A percentile compares a stretch with the other conserved stretches of the same genome.
phyloP scores from a whole-genome alignment of 441 rosid species.

The Biscutella laevigata region DNA sequence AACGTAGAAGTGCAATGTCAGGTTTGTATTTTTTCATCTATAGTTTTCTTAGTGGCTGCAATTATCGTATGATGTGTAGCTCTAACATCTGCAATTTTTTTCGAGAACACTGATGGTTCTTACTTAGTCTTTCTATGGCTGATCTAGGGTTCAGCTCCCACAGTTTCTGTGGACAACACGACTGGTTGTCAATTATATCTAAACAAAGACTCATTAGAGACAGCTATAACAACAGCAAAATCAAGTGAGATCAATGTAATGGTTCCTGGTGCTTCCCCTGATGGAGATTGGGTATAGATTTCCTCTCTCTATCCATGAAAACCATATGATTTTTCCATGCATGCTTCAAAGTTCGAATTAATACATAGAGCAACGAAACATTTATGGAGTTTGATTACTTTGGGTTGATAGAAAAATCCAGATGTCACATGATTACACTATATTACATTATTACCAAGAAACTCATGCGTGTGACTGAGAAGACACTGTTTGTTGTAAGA shows the following conservation, averaged over 20 bases:
- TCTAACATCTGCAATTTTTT: not conserved
- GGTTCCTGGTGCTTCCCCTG: conserved; percentile 76
- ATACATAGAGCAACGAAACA: too few relatives aligned
- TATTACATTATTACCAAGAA: too few relatives aligned
- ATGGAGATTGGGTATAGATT: conserved; percentile 81
- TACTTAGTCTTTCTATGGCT: conserved; percentile 17
- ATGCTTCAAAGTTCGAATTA: too few relatives aligned
- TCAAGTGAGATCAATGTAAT: conserved; percentile 86
- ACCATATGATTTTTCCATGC: not conserved
- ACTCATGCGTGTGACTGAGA: too few relatives aligned
- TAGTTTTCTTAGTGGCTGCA: not conserved
- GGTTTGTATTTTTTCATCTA: conserved; percentile 35
- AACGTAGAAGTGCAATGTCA: conserved; percentile 94
- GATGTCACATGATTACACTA: too few relatives aligned
- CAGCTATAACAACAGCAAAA: conserved; percentile 89
- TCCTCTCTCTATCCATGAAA: conserved; percentile 1
- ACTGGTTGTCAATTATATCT: conserved; percentile 81
- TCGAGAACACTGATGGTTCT: not conserved
- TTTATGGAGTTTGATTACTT: too few relatives aligned
- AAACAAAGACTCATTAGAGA: conserved; percentile 61
- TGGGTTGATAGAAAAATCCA: too few relatives aligned
- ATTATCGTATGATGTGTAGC: not conserved
- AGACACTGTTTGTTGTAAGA: not conserved
- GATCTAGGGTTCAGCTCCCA: conserved; percentile 85
- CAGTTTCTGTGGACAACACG: conserved; percentile 88